Base-by-base conservation (phyloP, 495 filamentous ascomycete genomes). In the Aspergillus coremiiformis region DNA sequence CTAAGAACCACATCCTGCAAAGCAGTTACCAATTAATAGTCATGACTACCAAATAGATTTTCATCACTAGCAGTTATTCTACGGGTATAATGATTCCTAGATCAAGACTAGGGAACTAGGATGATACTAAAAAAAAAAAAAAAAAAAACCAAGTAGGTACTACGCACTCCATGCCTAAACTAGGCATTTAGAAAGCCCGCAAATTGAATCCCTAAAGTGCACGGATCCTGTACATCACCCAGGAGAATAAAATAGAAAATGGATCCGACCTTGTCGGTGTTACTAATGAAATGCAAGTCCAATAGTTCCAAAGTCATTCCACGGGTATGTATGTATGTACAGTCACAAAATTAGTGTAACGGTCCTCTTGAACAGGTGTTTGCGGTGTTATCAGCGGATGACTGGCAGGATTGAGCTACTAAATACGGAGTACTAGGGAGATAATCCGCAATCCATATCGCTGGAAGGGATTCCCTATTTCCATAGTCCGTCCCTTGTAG, bases 311-410 rank as follows among this genome's bases (percentile, higher is more conserved):
- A 35, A 10, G 10, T 14, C 12, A 14, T n/a, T 35, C 32, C 32
- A 35, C 32, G 14, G 32, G 2, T 35, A n/a, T n/a, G n/a, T n/a
- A n/a, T n/a, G n/a, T 14, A 10, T n/a, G 39, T 27, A 27, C 37
- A 44, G 52, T 45, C 37, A 47, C 39, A 24, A n/a, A 26, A 17
- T 23, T 26, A 37, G 45, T 43, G 39, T 27, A 54, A 54, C 51
- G 15, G 20, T 19, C 33, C 42, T 19, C 24, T 41, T 26, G 32
- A 35, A 35, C 32, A 35, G 32, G 32, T 35, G 32, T 35, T 35
- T 35, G 32, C 32, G 32, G n/a, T 14, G 32, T n/a, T 35, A 10
- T 4, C 24, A 4, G 24, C 24, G 24, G 24, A 35, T n/a, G 32
- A 12, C 32, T 10, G 32, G 32, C 32, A 35, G 32, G 32, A 35